A percentile compares a stretch with the other conserved stretches of the same genome.
These are phyloP conservation scores for Candida methanosorbosa DNA, from an alignment of 805 yeast genomes.

Conservation along the genomic window DNA sequence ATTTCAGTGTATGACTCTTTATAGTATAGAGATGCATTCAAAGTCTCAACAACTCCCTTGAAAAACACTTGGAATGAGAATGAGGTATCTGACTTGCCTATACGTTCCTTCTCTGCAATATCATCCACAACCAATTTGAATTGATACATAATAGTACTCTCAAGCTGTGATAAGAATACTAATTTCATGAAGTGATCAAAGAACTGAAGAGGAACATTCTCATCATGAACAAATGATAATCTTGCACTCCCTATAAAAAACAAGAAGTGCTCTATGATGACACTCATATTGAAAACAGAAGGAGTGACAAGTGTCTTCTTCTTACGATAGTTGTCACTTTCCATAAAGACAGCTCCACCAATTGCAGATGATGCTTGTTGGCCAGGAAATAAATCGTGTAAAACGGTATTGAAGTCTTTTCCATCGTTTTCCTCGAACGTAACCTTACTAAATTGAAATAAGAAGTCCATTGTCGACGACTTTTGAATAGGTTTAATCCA, in stretches of 20 bases:
- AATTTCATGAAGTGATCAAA: conserved; percentile 56
- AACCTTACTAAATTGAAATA: conserved; percentile 28
- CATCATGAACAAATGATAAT: conserved; percentile 26
- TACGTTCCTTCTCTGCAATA: conserved; percentile 15
- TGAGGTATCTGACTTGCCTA: conserved; percentile 28
- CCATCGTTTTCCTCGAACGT: conserved; percentile 24
- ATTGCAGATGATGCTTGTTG: conserved; percentile 13
- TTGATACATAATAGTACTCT: conserved; percentile 41
- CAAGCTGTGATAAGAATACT: conserved; percentile 57
- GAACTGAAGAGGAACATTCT: conserved; percentile 32
- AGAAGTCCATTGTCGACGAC: conserved; percentile 5
- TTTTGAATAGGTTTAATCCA: neutral
- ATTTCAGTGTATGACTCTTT: conserved; percentile 46
- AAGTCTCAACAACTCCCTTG: conserved; percentile 36
- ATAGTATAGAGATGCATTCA: conserved; percentile 54
- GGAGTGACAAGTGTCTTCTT: conserved; percentile 62
- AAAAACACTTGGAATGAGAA: conserved; percentile 38
- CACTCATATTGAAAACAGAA: conserved; percentile 71
- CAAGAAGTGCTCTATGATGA: conserved; percentile 65
- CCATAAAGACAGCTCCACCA: conserved; percentile 39
- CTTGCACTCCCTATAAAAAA: conserved; percentile 56
- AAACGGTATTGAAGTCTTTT: conserved; percentile 29
- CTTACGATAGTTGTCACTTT: conserved; percentile 47
- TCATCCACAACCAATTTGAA: conserved; percentile 40
- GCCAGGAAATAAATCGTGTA: conserved; percentile 69